Evolutionary conservation across 2,329 filamentous ascomycete genomes (phyloP), one percentile per base, ranked within the genome.

Genomic region (Beauveria australis): DNA sequence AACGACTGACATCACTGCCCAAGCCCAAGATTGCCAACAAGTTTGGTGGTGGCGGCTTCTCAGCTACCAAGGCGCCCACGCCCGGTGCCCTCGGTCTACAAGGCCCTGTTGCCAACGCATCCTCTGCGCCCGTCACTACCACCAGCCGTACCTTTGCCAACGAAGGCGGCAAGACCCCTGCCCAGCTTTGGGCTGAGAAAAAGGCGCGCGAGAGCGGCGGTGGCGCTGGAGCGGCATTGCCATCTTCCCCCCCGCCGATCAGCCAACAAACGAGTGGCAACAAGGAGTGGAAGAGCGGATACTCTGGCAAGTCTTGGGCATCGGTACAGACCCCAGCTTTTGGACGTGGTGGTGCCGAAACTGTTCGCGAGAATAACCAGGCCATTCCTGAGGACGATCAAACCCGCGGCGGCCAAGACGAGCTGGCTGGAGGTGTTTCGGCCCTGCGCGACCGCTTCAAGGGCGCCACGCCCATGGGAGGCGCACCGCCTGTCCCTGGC

Each of bases 101-200:
- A 55, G 83, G 82, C 43, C 76, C 84, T 14, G 73, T 81, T 9
- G 78, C 85, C 30, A 72, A 84, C 26, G 76, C 85, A 22, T 78
- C 83, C 3, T 71, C 76, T 22, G 69, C 78, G 22, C 86, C 89
- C 6, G 81, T 96, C 28, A 92, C 91, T 28, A 82, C 85, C 65
- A 92, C 92, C 43, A 95, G 91, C 76, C 87, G 91, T 69, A 96
- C 92, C 0, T 99, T 97, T 78, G 94, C 94, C 18, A 92, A 97
- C 66, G 81, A 95, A 73, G 92, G 89, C 64, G 94, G 94, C 64
- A 99, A 97, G 79, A 97, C 94, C 5, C 94, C 94, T 7, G 92
- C 94, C 33, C 94, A 99, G 74, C 77, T 96, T 41, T 99, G 94
- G 94, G 93, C 93, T 0, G 94, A 99, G 79, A 96, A 92, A 79